phyloP scores from a whole-genome alignment of 2,329 filamentous ascomycete species.

The Xylariaceae sp. region DNA sequence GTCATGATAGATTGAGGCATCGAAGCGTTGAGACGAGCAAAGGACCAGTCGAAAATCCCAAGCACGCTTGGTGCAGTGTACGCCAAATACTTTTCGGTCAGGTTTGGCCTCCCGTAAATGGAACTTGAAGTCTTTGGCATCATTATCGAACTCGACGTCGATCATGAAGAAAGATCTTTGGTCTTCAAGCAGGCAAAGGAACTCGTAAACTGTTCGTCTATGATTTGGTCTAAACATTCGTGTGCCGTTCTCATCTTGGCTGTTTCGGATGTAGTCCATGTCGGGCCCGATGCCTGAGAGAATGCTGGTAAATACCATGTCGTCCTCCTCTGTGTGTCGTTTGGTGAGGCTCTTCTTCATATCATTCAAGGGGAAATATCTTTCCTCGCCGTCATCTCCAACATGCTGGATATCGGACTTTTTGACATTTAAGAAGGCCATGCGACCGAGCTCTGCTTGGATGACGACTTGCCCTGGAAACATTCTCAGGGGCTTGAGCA shows the following conservation, averaged over 20 bases:
- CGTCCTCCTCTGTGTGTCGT: slow-evolving; percentile 3
- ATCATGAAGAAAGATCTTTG: slow-evolving; percentile 18
- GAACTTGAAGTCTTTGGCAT: slow-evolving; percentile 20
- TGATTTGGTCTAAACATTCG: slow-evolving; percentile 14
- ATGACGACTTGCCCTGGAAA: slow-evolving; percentile 13
- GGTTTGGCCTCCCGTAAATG: slow-evolving; percentile 11
- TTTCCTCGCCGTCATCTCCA: slow-evolving; percentile 6
- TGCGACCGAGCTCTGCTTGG: slow-evolving; percentile 12
- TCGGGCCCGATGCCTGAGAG: slow-evolving; percentile 19
- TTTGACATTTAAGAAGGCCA: slow-evolving; percentile 13
- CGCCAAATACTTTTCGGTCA: slow-evolving; percentile 17
- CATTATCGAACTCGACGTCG: too few relatives aligned
- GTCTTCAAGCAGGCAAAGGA: slow-evolving; percentile 15
- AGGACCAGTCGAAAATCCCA: slow-evolving; percentile 29
- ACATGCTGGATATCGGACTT: slow-evolving; percentile 3
- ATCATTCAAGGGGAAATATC: slow-evolving; percentile 5
- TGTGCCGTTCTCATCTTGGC: slow-evolving; percentile 10
- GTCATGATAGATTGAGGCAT: slow-evolving; percentile 10
- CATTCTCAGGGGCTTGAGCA: slow-evolving; percentile 11
- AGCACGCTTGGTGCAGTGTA: slow-evolving; percentile 25
- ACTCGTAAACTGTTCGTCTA: slow-evolving; percentile 22
- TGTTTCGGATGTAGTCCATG: slow-evolving; percentile 19
- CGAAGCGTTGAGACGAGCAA: slow-evolving; percentile 17
- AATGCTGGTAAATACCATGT: slow-evolving; percentile 11
- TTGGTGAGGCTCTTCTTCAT: slow-evolving; percentile 11